Base-by-base conservation (phyloP, 1,284 basidiomycete genomes). In the Sporisorium sorghi region DNA sequence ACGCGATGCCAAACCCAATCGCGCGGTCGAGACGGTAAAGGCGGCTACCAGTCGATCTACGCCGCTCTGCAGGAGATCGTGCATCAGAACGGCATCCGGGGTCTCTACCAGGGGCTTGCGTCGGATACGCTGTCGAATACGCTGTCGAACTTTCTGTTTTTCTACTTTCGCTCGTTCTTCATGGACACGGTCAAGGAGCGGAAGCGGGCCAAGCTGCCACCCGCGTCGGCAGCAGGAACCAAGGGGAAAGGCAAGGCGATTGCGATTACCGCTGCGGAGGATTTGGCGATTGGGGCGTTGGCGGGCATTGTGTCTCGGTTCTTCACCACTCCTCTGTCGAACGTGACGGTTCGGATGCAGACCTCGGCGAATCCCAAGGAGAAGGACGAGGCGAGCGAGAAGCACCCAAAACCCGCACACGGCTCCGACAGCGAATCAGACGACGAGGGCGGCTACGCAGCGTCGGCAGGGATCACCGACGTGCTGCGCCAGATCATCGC, bases 261-360 rank as follows among this genome's bases (percentile, higher is more conserved):
- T 6, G 61, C 76, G 5, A 67, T 86, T 11, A 77, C 77, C 14
- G 82, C 83, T 7, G 51, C 80, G 6, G 84, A 87, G 59, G 86
- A 87, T 58, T 66, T 87, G 14, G 57, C 85, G 12, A 81, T 87
- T n/a, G 87, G 87, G 0, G 79, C 86, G 12, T 49, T 87, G 15
- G 85, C 86, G 7, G 87, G 87, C 0, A 73, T 86, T 26, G 63
- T 84, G 2, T 85, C 85, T 14, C 85, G 87, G 46, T 84, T 85
- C 37, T 79, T 86, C 52, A 85, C 85, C 2, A 81, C 86, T n/a
- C 87, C 87, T 1, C 78, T 87, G 23, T 86, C 85, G n/a, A 86
- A 86, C 54, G 85, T 87, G 24, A 86, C 85, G 9, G 86, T 87
- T 0, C 67, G 87, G 12, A 85, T 86, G 64, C 87, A 87, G 76